Percentiles rank a stretch among this genome's conserved stretches.
Conservation (phyloP, 331 rosid genomes). For the Quercus phellos region DNA sequence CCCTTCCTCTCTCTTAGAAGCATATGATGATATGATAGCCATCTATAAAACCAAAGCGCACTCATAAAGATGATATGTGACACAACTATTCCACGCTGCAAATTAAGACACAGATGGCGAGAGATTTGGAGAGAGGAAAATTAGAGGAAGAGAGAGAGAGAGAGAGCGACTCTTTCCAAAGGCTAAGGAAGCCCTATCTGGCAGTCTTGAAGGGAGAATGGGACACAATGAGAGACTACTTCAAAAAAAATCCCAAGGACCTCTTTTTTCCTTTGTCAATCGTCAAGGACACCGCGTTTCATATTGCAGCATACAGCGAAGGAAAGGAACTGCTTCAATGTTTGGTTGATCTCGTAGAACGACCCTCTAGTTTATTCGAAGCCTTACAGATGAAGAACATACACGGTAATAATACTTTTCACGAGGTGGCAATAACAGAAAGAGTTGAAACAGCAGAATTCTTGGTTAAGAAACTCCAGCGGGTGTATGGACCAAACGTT, state of each 20-base stretch:
- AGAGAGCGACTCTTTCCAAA: too few species aligned
- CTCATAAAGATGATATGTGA: background rate
- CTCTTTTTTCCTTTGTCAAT: background rate
- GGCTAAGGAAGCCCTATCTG: too few species aligned
- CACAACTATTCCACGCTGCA: background rate
- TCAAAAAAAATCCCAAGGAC: background rate
- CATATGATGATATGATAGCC: background rate
- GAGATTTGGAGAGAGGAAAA: background rate
- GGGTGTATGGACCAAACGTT: background rate
- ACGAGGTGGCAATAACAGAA: background rate
- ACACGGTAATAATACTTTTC: background rate
- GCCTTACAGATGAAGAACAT: background rate
- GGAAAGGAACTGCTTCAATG: background rate
- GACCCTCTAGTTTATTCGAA: background rate
- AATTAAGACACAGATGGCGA: too few species aligned
- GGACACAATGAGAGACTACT: background rate
- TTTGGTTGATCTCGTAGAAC: background rate
- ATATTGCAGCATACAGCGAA: constrained; percentile 1
- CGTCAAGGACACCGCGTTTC: background rate
- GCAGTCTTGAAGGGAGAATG: too few species aligned
- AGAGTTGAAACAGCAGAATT: too few species aligned
- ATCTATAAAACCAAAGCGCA: background rate
- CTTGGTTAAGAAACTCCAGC: too few species aligned
- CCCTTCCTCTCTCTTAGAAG: background rate
- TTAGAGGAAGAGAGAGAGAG: background rate